Percentiles rank a stretch among this genome's conserved stretches.
These are phyloP conservation scores for Metschnikowia noctiluminum DNA, from an alignment of 805 yeast genomes.

Conservation along the genomic window DNA sequence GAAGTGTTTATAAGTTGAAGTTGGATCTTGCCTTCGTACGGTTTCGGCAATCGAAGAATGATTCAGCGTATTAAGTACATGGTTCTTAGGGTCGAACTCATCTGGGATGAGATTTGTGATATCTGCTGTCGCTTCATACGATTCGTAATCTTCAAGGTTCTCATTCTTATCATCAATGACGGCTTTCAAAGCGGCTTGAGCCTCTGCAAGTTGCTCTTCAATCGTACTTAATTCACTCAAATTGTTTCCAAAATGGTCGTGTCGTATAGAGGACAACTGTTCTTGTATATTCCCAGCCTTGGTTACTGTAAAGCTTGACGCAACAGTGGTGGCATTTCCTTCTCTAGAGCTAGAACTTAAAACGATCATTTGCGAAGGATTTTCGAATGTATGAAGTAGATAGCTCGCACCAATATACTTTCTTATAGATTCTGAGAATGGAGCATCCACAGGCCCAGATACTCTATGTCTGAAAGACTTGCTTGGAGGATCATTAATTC, in stretches of 20 bases:
- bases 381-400: constrained; percentile 26
- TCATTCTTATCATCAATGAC: too few relatives aligned
- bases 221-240: too few relatives aligned
- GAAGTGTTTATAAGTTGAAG: constrained; percentile 10
- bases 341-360: constrained; percentile 22
- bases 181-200: background rate
- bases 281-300: background rate
- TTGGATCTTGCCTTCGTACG: background rate
- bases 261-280: background rate
- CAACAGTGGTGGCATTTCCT: background rate
- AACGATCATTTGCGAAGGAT: constrained; percentile 28
- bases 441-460: constrained; percentile 10
- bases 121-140: background rate
- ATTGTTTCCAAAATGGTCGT: too few relatives aligned
- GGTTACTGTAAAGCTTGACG: background rate
- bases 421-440: constrained; percentile 28
- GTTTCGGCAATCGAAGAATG: background rate
- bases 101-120: background rate
- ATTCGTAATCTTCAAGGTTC: background rate
- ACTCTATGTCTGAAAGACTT: background rate
- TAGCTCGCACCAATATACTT: constrained; percentile 32
- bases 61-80: background rate
- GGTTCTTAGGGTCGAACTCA: background rate
- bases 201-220: background rate
- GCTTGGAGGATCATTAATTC: background rate